Evolutionary conservation across 2,329 filamentous ascomycete species (phyloP).

Genomic region (Microsporum audouinii): DNA sequence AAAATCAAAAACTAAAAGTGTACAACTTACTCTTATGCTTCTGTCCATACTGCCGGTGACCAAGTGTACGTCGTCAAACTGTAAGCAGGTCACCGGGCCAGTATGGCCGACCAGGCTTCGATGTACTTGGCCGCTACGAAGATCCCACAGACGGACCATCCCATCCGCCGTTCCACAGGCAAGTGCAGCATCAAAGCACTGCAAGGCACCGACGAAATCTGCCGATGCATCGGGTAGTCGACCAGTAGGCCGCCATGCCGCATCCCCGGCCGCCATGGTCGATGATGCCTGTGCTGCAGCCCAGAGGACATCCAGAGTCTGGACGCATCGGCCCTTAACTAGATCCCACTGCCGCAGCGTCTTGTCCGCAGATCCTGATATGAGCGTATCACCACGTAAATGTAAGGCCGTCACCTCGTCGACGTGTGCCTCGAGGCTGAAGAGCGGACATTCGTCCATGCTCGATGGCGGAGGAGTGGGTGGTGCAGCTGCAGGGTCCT

Average conservation of each 20-base stretch:
- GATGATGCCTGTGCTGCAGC: slow-evolving; percentile 81
- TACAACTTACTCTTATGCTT: slow-evolving; percentile 69
- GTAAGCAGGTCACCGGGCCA: slow-evolving; percentile 81
- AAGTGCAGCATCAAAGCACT: slow-evolving; percentile 90
- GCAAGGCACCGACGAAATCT: slow-evolving; percentile 87
- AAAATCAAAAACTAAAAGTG: background rate
- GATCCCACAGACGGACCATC: slow-evolving; percentile 93
- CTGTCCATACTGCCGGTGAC: slow-evolving; percentile 88
- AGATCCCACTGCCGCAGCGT: slow-evolving; percentile 96
- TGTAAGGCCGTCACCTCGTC: slow-evolving; percentile 90
- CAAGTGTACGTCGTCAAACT: slow-evolving; percentile 91
- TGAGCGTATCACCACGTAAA: slow-evolving; percentile 76
- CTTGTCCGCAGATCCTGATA: slow-evolving; percentile 95
- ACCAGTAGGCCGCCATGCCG: slow-evolving; percentile 58
- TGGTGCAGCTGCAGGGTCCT: slow-evolving; percentile 55
- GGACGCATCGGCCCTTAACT: slow-evolving; percentile 90
- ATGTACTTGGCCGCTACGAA: slow-evolving; percentile 93
- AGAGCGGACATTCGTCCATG: slow-evolving; percentile 83
- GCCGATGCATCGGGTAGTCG: slow-evolving; percentile 57
- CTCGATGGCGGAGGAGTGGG: slow-evolving; percentile 57
- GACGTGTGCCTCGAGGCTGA: slow-evolving; percentile 77
- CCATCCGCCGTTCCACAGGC: slow-evolving; percentile 95
- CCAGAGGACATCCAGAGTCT: slow-evolving; percentile 96
- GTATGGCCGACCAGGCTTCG: slow-evolving; percentile 92
- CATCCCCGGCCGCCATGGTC: slow-evolving; percentile 47